These are phyloP conservation scores for Pterulicium gracile DNA, from an alignment of 1,284 basidiomycete species.

Conservation along the genomic window DNA sequence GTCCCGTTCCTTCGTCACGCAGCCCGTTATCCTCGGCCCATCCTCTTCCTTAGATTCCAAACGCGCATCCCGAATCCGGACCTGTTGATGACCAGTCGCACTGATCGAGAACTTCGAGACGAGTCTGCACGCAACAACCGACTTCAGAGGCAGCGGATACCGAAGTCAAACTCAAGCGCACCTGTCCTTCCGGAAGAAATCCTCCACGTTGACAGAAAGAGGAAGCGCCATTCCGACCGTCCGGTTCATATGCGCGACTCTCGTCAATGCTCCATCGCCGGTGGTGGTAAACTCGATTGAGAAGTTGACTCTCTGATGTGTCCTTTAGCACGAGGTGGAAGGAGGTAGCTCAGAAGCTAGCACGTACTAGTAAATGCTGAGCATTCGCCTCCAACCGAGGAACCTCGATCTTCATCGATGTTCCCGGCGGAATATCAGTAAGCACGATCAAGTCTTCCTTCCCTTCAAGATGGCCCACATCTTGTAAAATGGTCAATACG, in stretches of 20 bases:
- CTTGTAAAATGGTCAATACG: constrained; percentile 1
- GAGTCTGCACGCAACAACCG: constrained; percentile 31
- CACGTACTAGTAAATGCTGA: constrained; percentile 3
- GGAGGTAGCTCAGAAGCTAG: constrained; percentile 12
- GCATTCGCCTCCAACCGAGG: constrained; percentile 45
- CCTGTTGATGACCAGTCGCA: constrained; percentile 57
- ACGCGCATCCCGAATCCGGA: constrained; percentile 51
- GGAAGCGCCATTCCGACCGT: constrained; percentile 58
- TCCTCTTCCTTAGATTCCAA: constrained; percentile 34
- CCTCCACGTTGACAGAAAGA: constrained; percentile 75
- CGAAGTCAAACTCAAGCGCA: constrained; percentile 16
- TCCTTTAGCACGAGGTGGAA: constrained; percentile 47
- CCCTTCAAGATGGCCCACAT: constrained; percentile 16
- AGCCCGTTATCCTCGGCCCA: constrained; percentile 39
- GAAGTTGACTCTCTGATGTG: constrained; percentile 48
- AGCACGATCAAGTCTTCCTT: constrained; percentile 36
- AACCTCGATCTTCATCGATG: constrained; percentile 36
- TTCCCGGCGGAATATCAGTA: constrained; percentile 31
- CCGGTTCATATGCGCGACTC: constrained; percentile 41
- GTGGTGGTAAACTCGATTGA: constrained; percentile 52
- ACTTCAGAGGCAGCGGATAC: constrained; percentile 6
- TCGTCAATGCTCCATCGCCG: constrained; percentile 36
- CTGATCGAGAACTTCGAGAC: constrained; percentile 77
- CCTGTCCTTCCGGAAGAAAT: constrained; percentile 72
- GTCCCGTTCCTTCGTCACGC: constrained; percentile 27